Base-by-base conservation (phyloP, 2,329 filamentous ascomycete genomes). In the Fusarium compactum region DNA sequence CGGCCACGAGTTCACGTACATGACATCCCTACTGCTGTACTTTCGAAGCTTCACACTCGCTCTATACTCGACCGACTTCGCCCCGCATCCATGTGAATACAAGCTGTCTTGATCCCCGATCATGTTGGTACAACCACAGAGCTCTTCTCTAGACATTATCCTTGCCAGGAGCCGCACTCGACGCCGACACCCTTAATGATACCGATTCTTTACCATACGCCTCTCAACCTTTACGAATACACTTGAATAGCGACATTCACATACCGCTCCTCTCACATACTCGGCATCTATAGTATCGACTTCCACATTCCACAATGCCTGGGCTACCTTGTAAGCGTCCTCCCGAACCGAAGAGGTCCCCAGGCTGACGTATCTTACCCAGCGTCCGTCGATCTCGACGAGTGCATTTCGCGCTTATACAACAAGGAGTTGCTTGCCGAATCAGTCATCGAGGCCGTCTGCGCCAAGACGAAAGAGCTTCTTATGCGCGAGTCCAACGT, bases 401-500 rank as follows among this genome's bases (percentile, higher is more conserved):
- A 98, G 88, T 99, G 96, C 84, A 98, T 99, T 83, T 90, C 93
- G 80, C 92, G 95, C 74, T 89, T 99, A 57, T 98, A 98, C 84
- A 95, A 96, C 79, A 98, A 97, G 81, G 96, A 98, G 81, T 89
- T 99, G 65, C 89, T 99, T 63, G 95, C 96, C 76, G 96, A 99
- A 83, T 97, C 95, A 44, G 95, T 99, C 73, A 95, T 99, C 82
- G 96, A 99, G 84, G 96, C 96, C 77, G 95, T 99, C 89, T 99
- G 96, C 85, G 95, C 96, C 81, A 99, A 99, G 82, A 96, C 97
- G 24, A 99, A 99, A 80, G 96, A 99, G 85, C 87, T 99, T 75
- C 88, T 99, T 74, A 99, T 99, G 96, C 95, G 97, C 79, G 96
- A 99, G 89, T 98, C 95, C 88, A 99, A 99, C 83, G 96, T 99